Evolutionary conservation across 441 rosid genomes (phyloP).

Genomic region (Isatis lusitanica): DNA sequence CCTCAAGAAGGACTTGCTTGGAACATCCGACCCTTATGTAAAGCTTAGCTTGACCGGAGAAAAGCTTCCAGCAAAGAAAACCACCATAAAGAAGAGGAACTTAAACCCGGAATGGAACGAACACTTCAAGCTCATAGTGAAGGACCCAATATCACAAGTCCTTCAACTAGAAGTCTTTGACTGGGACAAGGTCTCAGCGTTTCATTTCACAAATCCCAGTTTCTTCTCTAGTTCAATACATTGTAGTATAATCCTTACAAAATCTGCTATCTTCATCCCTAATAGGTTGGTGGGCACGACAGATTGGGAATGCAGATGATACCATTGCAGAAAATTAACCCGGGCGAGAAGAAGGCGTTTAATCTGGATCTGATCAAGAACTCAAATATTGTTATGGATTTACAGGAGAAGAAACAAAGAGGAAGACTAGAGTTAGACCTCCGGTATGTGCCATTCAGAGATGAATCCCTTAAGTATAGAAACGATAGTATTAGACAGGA

Average conservation of each 20-base stretch:
- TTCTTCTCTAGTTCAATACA: background rate
- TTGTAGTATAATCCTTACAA: background rate
- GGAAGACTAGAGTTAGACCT: slow-evolving; percentile 65
- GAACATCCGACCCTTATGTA: slow-evolving; percentile 90
- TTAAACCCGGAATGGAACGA: slow-evolving; percentile 93
- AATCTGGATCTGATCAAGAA: slow-evolving; percentile 67
- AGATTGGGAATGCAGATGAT: slow-evolving; percentile 75
- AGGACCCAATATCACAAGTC: slow-evolving; percentile 71
- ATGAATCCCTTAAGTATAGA: slow-evolving; percentile 45
- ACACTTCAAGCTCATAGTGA: slow-evolving; percentile 73
- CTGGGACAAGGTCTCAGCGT: slow-evolving; percentile 80
- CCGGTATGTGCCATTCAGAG: slow-evolving; percentile 71
- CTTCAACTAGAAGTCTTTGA: slow-evolving; percentile 77
- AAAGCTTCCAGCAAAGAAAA: slow-evolving; percentile 68
- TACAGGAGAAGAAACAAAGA: slow-evolving; percentile 56
- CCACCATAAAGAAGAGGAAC: slow-evolving; percentile 71
- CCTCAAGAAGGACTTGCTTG: slow-evolving; percentile 72
- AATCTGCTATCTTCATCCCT: background rate
- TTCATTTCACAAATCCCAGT: background rate
- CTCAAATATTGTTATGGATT: slow-evolving; percentile 45
- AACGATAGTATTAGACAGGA: slow-evolving; percentile 15
- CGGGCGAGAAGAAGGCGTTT: slow-evolving; percentile 55
- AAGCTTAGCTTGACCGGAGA: slow-evolving; percentile 77
- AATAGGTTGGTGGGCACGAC: slow-evolving; percentile 79
- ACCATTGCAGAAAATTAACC: slow-evolving; percentile 54